Base-by-base conservation (phyloP, 768 basidiomycete genomes). In the Macrolepiota fuliginosa region DNA sequence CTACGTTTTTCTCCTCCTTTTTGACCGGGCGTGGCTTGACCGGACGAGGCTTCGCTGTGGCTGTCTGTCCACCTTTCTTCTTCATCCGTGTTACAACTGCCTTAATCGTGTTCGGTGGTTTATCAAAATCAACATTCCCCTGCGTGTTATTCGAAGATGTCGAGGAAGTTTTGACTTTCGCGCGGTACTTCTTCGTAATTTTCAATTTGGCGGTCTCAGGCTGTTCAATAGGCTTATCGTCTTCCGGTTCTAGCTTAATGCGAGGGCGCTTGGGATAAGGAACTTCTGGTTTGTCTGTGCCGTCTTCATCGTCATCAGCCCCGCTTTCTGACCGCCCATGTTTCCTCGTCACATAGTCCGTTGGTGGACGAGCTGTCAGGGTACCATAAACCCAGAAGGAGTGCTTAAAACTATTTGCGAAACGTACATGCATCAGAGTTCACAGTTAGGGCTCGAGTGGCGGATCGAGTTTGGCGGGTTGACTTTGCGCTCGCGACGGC, bases 121-220 rank as follows among this genome's bases (percentile, higher is more conserved):
- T n/a, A 39, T 52, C 50, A 19, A 29, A 35, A 25, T 54, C 29
- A n/a, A 17, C 22, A 9, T 24, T n/a, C 27, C 22, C 9, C 60
- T 49, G 35, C 19, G 22, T 13, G 13, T 27, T 19, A 46, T 32
- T 40, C 1, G 59, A 58, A 3, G 40, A 45, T 19, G 76, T 70
- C 29, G 78, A 74, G 5, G 77, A 71, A 25, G 66, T 65, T 37
- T 73, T 73, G 17, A 66, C 70, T 64, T 74, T 75, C 63, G 71
- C 75, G 2, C 69, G 69, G 61, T 71, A 73, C 62, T 71, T 76
- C 58, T 72, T 79, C 3, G 66, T 63, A 29, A 62, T 58, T 3
- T 59, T 67, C 52, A 62, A 39, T 25, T 49, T 61, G 22, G 46
- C 15, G 25, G 46, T 39, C 9, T 58, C 42, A 27, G 52, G 17